Base-by-base conservation (phyloP, 2,329 filamentous ascomycete species). In the Ophioceras dolichostomum region DNA sequence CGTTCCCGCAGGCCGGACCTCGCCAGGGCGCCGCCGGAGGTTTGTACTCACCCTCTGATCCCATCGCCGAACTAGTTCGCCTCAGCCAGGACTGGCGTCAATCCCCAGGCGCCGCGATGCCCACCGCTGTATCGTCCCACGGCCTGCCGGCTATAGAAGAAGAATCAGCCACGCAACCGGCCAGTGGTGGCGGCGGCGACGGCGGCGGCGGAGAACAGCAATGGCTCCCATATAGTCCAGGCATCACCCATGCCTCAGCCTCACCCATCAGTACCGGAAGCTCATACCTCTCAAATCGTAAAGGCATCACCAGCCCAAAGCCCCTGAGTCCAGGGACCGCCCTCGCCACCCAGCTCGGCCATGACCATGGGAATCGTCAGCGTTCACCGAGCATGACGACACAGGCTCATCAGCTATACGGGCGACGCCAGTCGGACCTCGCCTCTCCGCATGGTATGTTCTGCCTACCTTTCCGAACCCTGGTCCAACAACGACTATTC, bases 261-360 rank as follows among this genome's bases (percentile, higher is more conserved):
- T n/a, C n/a, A n/a, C n/a, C n/a, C n/a, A n/a, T n/a, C 20, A 16
- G 24, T 21, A 19, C 34, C 7, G 13, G 26, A 36, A 36, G 34
- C 34, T 36, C 26, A 36, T 27, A n/a, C n/a, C n/a, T n/a, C 30
- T 26, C 17, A 13, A 29, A 14, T 36, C 14, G 14, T 29, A 19
- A 73, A 38, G 71, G 64, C 41, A 83, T 94, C 64, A 91, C 83
- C 3, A 93, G 84, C 46, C 86, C 87, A 0, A 93, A 88, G 52
- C 81, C 87, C 4, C 65, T 94, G 29, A 87, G 79, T 42, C 81
- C 82, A n/a, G 49, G 44, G 1, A 68, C 68, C 14, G 65, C 58
- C 54, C 68, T 53, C 52, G 67, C 16, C 65, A 79, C 75, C 45
- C 57, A 68, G 13, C 57, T 61, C 36, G 61, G 55, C 21, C 42